A percentile compares a stretch with the other conserved stretches of the same genome.
Evolutionary conservation across 164 flowering plant species (phyloP).

Genomic region (Chimonanthus praecox): DNA sequence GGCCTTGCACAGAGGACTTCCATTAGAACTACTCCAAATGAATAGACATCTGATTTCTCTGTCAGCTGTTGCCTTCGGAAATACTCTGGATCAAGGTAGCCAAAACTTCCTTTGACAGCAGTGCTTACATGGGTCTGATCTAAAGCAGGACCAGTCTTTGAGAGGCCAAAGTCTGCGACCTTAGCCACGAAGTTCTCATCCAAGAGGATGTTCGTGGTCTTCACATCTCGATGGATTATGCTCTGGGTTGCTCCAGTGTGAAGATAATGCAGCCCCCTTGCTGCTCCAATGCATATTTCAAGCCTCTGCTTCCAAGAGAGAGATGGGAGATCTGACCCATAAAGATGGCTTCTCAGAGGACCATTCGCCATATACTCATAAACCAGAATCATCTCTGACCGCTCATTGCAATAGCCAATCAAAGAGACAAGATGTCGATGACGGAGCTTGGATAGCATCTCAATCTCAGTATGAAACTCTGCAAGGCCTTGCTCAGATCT

Average conservation of each 20-base stretch:
- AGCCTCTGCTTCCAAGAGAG: conserved; percentile 87
- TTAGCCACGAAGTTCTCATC: conserved; percentile 84
- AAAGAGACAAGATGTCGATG: conserved; percentile 94
- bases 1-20: conserved; percentile 89
- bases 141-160: conserved; percentile 81
- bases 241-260: conserved; percentile 88
- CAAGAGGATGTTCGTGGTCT: conserved; percentile 83
- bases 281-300: conserved; percentile 93
- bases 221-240: conserved; percentile 88
- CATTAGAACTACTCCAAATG: conserved; percentile 93
- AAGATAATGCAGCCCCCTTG: conserved; percentile 90
- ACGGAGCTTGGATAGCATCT: conserved; percentile 92
- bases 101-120: conserved; percentile 91
- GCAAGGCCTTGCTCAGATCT: conserved; percentile 87
- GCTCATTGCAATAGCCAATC: conserved; percentile 85
- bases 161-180: conserved; percentile 93
- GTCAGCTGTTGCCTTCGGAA: conserved; percentile 89
- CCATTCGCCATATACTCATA: conserved; percentile 97
- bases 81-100: conserved; percentile 93
- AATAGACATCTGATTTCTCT: conserved; percentile 91
- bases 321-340: conserved; percentile 72
- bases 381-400: conserved; percentile 87
- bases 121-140: conserved; percentile 97
- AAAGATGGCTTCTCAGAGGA: conserved; percentile 82
- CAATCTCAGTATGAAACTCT: conserved; percentile 91